phyloP scores from a whole-genome alignment of 2,329 filamentous ascomycete genomes.

The Gaeumannomyces sp. region DNA sequence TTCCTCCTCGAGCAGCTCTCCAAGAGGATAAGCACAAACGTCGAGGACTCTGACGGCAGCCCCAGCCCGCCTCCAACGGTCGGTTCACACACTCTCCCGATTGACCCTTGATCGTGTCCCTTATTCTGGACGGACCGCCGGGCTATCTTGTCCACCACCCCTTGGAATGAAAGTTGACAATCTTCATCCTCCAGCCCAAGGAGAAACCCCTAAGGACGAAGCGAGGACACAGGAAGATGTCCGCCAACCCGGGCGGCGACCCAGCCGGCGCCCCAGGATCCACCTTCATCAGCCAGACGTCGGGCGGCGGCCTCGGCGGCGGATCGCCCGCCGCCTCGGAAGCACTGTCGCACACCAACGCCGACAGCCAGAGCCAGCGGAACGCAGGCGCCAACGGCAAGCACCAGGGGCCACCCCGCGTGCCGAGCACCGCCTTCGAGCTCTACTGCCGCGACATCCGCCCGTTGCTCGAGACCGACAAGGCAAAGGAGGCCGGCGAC shows the following conservation, averaged over 20 bases:
- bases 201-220: slow-evolving; percentile 73
- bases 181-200: slow-evolving; percentile 50
- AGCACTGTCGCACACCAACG: slow-evolving; percentile 44
- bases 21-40: slow-evolving; percentile 66
- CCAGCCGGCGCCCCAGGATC: slow-evolving; percentile 32
- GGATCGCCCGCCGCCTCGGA: slow-evolving; percentile 42
- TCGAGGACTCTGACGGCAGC: slow-evolving; percentile 73
- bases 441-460: slow-evolving; percentile 48
- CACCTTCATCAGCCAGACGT: slow-evolving; percentile 40
- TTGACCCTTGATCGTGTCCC: neutral
- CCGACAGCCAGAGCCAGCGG: slow-evolving; percentile 27
- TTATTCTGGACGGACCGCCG: neutral
- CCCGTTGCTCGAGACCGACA: slow-evolving; percentile 35
- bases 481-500: slow-evolving; percentile 37
- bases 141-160: slow-evolving; percentile 3
- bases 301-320: slow-evolving; percentile 21
- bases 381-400: slow-evolving; percentile 31
- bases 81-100: slow-evolving; percentile 28
- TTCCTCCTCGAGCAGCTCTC: slow-evolving; percentile 67
- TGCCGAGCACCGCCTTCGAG: slow-evolving; percentile 45
- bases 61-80: slow-evolving; percentile 75
- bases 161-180: neutral
- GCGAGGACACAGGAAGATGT: slow-evolving; percentile 61
- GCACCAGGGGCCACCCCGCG: slow-evolving; percentile 28
- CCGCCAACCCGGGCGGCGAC: slow-evolving; percentile 35